Evolutionary conservation across 495 filamentous ascomycete species (phyloP).

Genomic region (Aeminium ludgeri): DNA sequence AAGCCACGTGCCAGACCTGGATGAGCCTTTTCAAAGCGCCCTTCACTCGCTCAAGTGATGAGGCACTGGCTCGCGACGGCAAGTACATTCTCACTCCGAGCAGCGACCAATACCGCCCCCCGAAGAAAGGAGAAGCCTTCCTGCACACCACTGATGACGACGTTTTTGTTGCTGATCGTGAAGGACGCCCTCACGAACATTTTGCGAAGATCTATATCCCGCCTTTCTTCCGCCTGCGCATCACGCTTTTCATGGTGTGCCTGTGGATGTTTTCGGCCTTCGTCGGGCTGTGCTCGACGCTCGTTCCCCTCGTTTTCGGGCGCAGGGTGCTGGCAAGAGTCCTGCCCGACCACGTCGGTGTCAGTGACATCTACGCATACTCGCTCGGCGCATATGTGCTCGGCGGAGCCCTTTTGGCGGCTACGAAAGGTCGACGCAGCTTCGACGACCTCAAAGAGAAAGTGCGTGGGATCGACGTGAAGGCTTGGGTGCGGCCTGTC

Average conservation of each 20-base stretch:
- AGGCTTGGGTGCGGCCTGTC: conserved; percentile 1
- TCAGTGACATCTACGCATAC: conserved; percentile 95
- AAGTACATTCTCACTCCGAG: conserved; percentile 76
- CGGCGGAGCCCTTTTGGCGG: conserved; percentile 42
- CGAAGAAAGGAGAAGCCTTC: conserved; percentile 68
- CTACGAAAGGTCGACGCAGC: conserved; percentile 11
- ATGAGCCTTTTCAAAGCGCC: conserved; percentile 23
- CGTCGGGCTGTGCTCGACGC: conserved; percentile 77
- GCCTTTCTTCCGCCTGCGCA: conserved; percentile 61
- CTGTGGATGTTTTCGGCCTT: conserved; percentile 89
- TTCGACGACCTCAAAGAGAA: neutral
- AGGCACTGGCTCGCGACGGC: conserved; percentile 54
- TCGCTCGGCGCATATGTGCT: conserved; percentile 71
- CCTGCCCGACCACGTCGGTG: conserved; percentile 47
- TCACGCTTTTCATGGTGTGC: conserved; percentile 69
- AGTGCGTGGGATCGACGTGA: conserved; percentile 7
- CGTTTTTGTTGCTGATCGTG: conserved; percentile 32
- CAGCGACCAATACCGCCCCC: conserved; percentile 84
- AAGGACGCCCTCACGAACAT: conserved; percentile 44
- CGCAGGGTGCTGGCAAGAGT: conserved; percentile 52
- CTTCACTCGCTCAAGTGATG: conserved; percentile 19
- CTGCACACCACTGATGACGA: conserved; percentile 54
- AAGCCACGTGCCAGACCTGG: conserved; percentile 40
- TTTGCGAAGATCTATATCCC: conserved; percentile 82
- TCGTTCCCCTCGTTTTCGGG: conserved; percentile 71